phyloP scores from a whole-genome alignment of 331 rosid species.

The Malus hybrid region DNA sequence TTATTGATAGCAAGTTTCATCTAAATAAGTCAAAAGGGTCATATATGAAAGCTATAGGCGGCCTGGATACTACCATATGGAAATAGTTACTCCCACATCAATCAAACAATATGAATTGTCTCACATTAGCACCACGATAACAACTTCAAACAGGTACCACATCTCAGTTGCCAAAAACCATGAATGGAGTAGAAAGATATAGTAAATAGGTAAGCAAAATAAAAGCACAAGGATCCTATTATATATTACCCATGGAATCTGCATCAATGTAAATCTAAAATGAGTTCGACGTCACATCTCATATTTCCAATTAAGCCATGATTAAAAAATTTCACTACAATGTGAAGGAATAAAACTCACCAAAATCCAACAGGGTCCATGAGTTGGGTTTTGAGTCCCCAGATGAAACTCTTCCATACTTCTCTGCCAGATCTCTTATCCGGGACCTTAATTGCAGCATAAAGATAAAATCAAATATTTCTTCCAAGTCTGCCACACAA shows the following conservation, averaged over 20 bases:
- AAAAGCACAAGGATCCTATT: background rate
- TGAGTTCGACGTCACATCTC: background rate
- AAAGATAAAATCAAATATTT: background rate
- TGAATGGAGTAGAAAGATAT: background rate
- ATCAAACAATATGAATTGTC: background rate
- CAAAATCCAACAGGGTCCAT: constrained; percentile 91
- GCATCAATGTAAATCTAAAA: background rate
- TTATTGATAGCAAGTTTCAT: background rate
- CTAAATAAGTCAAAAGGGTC: background rate
- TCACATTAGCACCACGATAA: background rate
- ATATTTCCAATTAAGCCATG: background rate
- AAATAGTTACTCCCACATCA: background rate
- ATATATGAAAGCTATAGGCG: background rate
- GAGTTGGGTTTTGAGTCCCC: constrained; percentile 94
- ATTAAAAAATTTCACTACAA: background rate
- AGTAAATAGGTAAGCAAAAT: background rate
- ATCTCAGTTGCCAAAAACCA: background rate
- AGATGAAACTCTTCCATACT: constrained; percentile 68
- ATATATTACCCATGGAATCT: background rate
- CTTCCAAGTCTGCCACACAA: constrained; percentile 9
- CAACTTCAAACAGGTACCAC: background rate
- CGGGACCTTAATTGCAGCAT: constrained; percentile 49
- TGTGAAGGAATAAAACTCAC: constrained; percentile 30
- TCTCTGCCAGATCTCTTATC: constrained; percentile 85
- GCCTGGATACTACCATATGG: background rate